Conservation (phyloP, 495 filamentous ascomycete species). For the Hypoxylon fragiforme region DNA sequence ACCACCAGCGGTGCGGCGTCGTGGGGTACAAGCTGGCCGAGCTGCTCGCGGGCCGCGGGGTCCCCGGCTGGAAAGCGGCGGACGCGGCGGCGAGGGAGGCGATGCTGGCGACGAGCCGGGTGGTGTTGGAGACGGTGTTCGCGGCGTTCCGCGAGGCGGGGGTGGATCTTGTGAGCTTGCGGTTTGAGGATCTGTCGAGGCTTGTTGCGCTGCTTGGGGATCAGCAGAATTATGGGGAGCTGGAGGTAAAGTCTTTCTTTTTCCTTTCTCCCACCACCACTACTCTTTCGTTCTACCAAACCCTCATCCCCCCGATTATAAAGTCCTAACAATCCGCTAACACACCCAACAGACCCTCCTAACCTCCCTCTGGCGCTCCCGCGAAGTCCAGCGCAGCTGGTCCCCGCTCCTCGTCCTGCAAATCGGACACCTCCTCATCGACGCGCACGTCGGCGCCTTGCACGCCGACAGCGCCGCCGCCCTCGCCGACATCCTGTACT, state of each 20-base stretch:
- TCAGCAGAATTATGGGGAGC: slow-evolving; percentile 61
- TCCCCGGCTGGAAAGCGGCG: slow-evolving; percentile 39
- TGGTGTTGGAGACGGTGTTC: slow-evolving; percentile 55
- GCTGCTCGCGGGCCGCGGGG: slow-evolving; percentile 54
- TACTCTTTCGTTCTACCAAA: too few species aligned
- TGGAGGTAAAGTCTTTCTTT: slow-evolving; percentile 60
- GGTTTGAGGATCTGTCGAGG: slow-evolving; percentile 56
- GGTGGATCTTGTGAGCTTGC: slow-evolving; percentile 56
- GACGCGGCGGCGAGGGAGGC: slow-evolving; percentile 48
- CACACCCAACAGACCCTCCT: slow-evolving; percentile 49
- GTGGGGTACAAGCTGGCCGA: slow-evolving; percentile 60
- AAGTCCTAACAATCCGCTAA: slow-evolving; percentile 1
- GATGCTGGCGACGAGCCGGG: slow-evolving; percentile 58
- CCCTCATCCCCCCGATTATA: background rate
- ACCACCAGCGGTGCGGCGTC: slow-evolving; percentile 49
- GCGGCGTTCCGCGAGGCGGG: slow-evolving; percentile 41
- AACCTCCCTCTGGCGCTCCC: slow-evolving; percentile 61
- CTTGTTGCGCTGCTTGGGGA: slow-evolving; percentile 60
- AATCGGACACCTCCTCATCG: slow-evolving; percentile 60
- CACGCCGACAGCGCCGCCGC: slow-evolving; percentile 50
- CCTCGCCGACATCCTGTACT: slow-evolving; percentile 63
- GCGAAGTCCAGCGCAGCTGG: slow-evolving; percentile 63
- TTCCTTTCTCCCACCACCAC: too few species aligned
- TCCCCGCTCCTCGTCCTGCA: slow-evolving; percentile 54
- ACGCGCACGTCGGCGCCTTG: slow-evolving; percentile 57